A percentile compares a stretch with the other conserved stretches of the same genome.
Evolutionary conservation across 495 filamentous ascomycete genomes (phyloP).

Genomic region (Zalerion maritima): DNA sequence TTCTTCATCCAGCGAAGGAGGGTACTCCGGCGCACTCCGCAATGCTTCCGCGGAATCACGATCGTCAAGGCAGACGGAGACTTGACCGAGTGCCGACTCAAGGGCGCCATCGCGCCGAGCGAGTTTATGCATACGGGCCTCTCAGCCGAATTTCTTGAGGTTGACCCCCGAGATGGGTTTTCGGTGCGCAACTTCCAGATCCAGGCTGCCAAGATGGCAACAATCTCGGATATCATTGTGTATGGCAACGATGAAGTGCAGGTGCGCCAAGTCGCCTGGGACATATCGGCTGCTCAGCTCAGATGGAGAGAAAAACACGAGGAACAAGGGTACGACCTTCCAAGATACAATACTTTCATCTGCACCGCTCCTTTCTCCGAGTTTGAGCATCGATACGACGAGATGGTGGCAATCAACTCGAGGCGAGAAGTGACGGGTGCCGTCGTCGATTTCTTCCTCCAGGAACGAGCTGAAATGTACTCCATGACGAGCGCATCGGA

Average conservation of each 20-base stretch:
- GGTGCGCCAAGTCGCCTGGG: slow-evolving; percentile 51
- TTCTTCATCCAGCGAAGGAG: slow-evolving; percentile 76
- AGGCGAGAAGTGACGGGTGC: slow-evolving; percentile 56
- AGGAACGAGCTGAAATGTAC: slow-evolving; percentile 85
- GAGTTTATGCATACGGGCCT: slow-evolving; percentile 48
- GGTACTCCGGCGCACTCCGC: slow-evolving; percentile 55
- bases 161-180: slow-evolving; percentile 75
- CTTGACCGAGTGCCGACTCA: slow-evolving; percentile 56
- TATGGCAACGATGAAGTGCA: slow-evolving; percentile 62
- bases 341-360: slow-evolving; percentile 74
- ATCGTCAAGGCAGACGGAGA: slow-evolving; percentile 83
- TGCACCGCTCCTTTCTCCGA: slow-evolving; percentile 49
- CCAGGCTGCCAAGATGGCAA: slow-evolving; percentile 77
- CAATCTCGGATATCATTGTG: slow-evolving; percentile 79
- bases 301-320: slow-evolving; percentile 54
- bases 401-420: slow-evolving; percentile 62
- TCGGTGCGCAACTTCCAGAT: slow-evolving; percentile 92
- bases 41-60: slow-evolving; percentile 66
- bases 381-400: slow-evolving; percentile 56
- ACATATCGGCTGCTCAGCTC: slow-evolving; percentile 60
- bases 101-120: slow-evolving; percentile 66
- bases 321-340: slow-evolving; percentile 35
- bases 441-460: slow-evolving; percentile 82
- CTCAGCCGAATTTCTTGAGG: slow-evolving; percentile 47
- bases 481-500: slow-evolving; percentile 80